Evolutionary conservation across 192 early-diverging fungal species (phyloP), one percentile per base, ranked within the genome.

Genomic region (Mortierella antarctica): DNA sequence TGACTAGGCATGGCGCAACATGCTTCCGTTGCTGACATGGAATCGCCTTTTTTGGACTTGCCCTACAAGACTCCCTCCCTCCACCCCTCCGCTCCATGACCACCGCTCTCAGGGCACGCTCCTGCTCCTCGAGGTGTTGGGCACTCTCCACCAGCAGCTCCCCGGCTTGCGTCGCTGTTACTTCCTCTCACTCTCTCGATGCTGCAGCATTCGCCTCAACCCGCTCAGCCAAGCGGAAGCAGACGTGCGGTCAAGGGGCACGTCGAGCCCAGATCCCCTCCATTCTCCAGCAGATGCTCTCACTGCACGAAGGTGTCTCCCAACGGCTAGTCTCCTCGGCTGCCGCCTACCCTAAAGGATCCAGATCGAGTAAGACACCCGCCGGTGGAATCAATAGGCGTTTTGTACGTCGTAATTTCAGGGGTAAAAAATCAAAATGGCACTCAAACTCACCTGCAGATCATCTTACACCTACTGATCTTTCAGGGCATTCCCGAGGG

Each of bases 61-160:
- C 31, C 31, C 3, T 31, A 31, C 31, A 31, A 3, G 31, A 31
- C 31, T 31, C 31, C 31, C 31, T 31, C 31, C 31, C 31, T 31
- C 3, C 31, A 31, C 31, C 10, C 17, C 41, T 42, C 21, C 23
- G 20, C 41, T 47, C 40, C 42, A 75, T 75, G 73, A 65, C 73
- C 21, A 56, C 73, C 20, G 23, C 73, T 18, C 21, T 75, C 52
- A 54, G 74, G 11, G 39, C 67, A 44, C 65, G 67, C 0, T 63
- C 74, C 45, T 58, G 61, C 21, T 58, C 74, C 46, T 68, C 74
- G 31, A 56, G 66, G 7, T 51, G 39, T 31, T 50, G 55, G 53
- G 48, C 64, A 7, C 45, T 65, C 48, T 5, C 9, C 17, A 10
- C 51, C 47, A 14, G 4, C 18, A 23, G 49, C n/a, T 7, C 56